Evolutionary conservation across 2,329 filamentous ascomycete species (phyloP).

Genomic region (Colletotrichum sp.): DNA sequence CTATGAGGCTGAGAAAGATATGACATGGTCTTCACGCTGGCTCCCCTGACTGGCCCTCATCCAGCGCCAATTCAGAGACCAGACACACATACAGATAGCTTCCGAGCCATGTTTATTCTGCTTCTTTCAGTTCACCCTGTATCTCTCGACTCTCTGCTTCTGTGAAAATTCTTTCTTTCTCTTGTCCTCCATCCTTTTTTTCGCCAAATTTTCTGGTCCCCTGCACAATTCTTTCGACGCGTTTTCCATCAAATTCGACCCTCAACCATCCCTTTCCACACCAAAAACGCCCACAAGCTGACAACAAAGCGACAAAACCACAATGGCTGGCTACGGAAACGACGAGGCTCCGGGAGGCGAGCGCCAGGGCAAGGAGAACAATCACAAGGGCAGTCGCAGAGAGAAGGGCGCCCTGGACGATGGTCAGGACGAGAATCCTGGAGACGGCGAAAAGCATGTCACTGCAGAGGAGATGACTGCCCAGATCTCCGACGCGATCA

Average conservation of each 20-base stretch:
- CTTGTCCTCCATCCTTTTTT: background rate
- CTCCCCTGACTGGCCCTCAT: background rate
- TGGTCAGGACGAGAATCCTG: background rate
- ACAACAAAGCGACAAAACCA: background rate
- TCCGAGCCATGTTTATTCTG: background rate
- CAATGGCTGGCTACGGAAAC: background rate
- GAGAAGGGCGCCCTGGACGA: background rate
- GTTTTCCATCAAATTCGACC: background rate
- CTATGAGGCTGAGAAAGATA: background rate
- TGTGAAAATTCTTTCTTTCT: background rate
- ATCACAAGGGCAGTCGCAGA: background rate
- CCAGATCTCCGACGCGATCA: background rate
- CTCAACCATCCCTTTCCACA: background rate
- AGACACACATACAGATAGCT: background rate
- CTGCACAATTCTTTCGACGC: background rate
- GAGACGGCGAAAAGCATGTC: background rate
- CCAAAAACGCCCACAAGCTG: background rate
- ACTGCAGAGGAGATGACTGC: background rate
- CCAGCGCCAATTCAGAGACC: background rate
- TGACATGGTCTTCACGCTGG: background rate
- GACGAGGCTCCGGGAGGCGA: background rate
- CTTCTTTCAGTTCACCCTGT: background rate
- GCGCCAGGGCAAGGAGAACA: background rate
- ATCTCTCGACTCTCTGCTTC: background rate
- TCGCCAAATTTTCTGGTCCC: background rate